Conservation (phyloP, 2,329 filamentous ascomycete species). For the Colletotrichum liriopes region DNA sequence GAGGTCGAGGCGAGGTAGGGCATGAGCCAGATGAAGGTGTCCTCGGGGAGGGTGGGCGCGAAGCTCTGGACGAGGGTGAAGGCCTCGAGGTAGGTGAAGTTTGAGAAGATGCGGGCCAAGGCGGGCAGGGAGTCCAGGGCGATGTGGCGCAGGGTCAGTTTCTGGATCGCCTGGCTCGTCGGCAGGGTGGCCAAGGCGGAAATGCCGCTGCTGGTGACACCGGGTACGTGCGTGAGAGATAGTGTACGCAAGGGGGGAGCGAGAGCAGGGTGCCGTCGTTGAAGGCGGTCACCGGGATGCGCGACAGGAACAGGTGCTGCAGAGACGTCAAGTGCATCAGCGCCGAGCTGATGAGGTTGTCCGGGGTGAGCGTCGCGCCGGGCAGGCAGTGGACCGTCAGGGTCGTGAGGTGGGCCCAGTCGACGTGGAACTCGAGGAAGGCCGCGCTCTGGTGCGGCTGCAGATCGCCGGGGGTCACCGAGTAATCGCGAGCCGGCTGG, state of each 20-base stretch:
- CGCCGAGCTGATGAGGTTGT: slow-evolving; percentile 66
- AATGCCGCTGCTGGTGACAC: slow-evolving; percentile 70
- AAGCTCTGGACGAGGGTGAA: slow-evolving; percentile 71
- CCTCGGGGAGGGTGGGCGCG: slow-evolving; percentile 69
- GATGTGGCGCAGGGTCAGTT: slow-evolving; percentile 70
- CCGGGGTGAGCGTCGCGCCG: slow-evolving; percentile 68
- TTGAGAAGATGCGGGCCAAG: slow-evolving; percentile 72
- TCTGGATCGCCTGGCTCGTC: slow-evolving; percentile 61
- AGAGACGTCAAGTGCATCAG: slow-evolving; percentile 68
- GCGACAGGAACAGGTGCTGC: slow-evolving; percentile 72
- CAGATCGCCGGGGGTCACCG: slow-evolving; percentile 54
- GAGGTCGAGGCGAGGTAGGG: slow-evolving; percentile 73
- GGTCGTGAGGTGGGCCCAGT: slow-evolving; percentile 70
- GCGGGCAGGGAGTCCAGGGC: slow-evolving; percentile 70
- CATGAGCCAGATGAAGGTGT: slow-evolving; percentile 73
- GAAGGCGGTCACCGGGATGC: slow-evolving; percentile 70
- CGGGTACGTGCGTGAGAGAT: slow-evolving; percentile 69
- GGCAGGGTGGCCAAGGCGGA: slow-evolving; percentile 69
- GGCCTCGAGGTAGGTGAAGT: slow-evolving; percentile 63
- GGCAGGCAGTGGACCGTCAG: slow-evolving; percentile 73
- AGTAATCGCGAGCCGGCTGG: slow-evolving; percentile 19
- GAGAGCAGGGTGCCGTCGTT: slow-evolving; percentile 69
- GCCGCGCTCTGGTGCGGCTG: slow-evolving; percentile 59
- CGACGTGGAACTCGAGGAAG: slow-evolving; percentile 67
- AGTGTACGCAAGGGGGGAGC: slow-evolving; percentile 71